These are phyloP conservation scores for Stagonosporopsis cucurbitacearum DNA, from an alignment of 2,329 filamentous ascomycete species.

Conservation along the genomic window DNA sequence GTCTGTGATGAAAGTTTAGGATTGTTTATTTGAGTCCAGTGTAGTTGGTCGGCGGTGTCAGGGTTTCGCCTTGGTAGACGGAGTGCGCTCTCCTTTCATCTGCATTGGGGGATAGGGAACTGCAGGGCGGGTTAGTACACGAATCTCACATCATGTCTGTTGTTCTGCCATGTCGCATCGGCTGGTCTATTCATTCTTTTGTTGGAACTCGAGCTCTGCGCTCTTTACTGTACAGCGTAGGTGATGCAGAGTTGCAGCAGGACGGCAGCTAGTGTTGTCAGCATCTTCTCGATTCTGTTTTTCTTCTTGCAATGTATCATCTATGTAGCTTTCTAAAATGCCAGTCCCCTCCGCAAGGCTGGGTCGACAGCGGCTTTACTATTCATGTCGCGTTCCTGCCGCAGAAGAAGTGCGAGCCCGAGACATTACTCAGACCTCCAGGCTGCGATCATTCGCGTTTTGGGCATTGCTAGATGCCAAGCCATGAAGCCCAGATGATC, in stretches of 20 bases:
- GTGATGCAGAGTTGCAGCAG: conserved; percentile 23
- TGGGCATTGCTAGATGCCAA: conserved; percentile 13
- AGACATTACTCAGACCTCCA: conserved; percentile 7
- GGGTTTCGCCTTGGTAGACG: conserved; percentile 23
- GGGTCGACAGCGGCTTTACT: conserved; percentile 29
- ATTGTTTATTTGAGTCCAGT: conserved; percentile 31
- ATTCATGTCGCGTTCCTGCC: conserved; percentile 13
- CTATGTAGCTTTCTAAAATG: conserved; percentile 41
- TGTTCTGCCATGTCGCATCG: conserved; percentile 34
- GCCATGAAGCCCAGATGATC: conserved; percentile 9
- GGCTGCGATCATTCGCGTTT: conserved; percentile 22
- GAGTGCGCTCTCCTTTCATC: conserved; percentile 29
- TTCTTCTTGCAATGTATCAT: conserved; percentile 39
- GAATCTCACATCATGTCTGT: conserved; percentile 44
- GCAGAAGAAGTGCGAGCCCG: neutral
- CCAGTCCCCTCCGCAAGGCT: conserved; percentile 26
- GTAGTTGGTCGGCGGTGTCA: conserved; percentile 23
- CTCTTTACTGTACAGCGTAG: conserved; percentile 34
- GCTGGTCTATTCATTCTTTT: conserved; percentile 27
- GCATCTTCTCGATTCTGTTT: conserved; percentile 22
- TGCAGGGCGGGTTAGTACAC: conserved; percentile 35
- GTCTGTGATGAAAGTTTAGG: conserved; percentile 30
- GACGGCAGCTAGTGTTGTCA: conserved; percentile 5
- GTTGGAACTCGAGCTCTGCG: conserved; percentile 24
- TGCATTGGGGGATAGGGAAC: conserved; percentile 27